Conservation (phyloP, 345 rosid species). For the Hirschfeldia incana region DNA sequence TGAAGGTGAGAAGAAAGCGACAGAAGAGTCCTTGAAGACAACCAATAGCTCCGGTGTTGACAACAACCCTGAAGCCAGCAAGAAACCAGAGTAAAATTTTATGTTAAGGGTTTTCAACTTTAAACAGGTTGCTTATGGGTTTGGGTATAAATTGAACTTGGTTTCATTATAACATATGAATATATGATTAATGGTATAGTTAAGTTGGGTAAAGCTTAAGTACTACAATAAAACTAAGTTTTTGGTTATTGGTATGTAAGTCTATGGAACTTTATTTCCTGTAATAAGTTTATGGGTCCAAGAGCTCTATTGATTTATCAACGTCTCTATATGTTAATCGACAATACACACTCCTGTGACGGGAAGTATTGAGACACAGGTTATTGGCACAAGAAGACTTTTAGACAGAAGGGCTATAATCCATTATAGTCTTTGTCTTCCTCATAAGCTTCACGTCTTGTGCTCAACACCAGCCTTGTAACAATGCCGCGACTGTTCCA, state of each 20-base stretch:
- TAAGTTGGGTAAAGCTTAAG: not conserved
- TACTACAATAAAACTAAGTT: not conserved
- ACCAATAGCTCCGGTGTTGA: slow-evolving; percentile 43
- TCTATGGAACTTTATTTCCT: too few species aligned
- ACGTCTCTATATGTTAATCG: not conserved
- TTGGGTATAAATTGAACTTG: not conserved
- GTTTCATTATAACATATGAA: not conserved
- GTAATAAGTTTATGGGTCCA: too few species aligned
- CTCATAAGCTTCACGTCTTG: too few species aligned
- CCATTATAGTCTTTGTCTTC: too few species aligned
- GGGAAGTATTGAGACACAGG: too few species aligned
- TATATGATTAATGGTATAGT: not conserved
- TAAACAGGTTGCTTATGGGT: not conserved
- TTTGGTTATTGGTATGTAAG: not conserved
- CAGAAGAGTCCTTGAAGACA: slow-evolving; percentile 45
- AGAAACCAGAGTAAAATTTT: slow-evolving; percentile 41
- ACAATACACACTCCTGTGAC: not conserved
- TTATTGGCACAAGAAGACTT: too few species aligned
- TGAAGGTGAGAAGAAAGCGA: slow-evolving; percentile 56
- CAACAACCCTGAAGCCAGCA: slow-evolving; percentile 43
- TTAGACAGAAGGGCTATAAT: too few species aligned
- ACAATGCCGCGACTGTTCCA: too few species aligned
- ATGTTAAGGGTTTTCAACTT: not conserved
- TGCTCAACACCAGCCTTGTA: too few species aligned
- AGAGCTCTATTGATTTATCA: too few species aligned